phyloP scores from a whole-genome alignment of 2,329 filamentous ascomycete genomes.

The Fusarium sp. region DNA sequence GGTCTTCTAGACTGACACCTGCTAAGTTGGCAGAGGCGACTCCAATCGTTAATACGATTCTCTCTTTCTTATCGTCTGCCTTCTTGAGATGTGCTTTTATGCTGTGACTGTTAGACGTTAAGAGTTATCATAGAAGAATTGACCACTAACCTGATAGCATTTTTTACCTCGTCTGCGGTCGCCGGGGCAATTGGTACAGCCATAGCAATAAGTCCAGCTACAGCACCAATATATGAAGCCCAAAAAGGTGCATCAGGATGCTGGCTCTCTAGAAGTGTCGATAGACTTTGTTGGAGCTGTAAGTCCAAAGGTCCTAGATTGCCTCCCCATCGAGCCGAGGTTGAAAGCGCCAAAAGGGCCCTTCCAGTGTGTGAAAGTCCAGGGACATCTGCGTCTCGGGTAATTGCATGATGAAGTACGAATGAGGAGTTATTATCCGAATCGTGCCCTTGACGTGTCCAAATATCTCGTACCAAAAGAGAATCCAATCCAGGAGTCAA shows the following conservation, averaged over 20 bases:
- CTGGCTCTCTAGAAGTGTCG: slow-evolving; percentile 55
- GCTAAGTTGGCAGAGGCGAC: slow-evolving; percentile 48
- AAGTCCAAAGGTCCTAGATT: slow-evolving; percentile 64
- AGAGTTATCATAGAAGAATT: neutral
- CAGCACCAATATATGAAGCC: slow-evolving; percentile 65
- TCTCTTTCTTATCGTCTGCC: slow-evolving; percentile 52
- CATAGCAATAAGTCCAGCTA: slow-evolving; percentile 59
- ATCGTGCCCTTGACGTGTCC: slow-evolving; percentile 63
- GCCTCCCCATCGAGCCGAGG: slow-evolving; percentile 81
- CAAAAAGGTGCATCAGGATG: slow-evolving; percentile 61
- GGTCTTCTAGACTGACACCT: slow-evolving; percentile 51
- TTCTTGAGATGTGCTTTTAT: slow-evolving; percentile 47
- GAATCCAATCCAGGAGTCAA: slow-evolving; percentile 58
- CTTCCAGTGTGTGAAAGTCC: slow-evolving; percentile 80
- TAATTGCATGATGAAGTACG: slow-evolving; percentile 79
- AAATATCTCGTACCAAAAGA: slow-evolving; percentile 64
- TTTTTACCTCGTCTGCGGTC: slow-evolving; percentile 50
- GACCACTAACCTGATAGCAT: slow-evolving; percentile 56
- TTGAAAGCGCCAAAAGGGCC: slow-evolving; percentile 76
- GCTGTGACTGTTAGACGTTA: slow-evolving; percentile 46
- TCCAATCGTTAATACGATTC: slow-evolving; percentile 53
- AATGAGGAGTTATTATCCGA: slow-evolving; percentile 71
- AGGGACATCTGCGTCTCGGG: slow-evolving; percentile 75
- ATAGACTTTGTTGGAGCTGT: slow-evolving; percentile 58
- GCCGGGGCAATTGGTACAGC: slow-evolving; percentile 59